These are phyloP conservation scores for Boletus fagicola DNA, from an alignment of 768 basidiomycete genomes.

Conservation along the genomic window DNA sequence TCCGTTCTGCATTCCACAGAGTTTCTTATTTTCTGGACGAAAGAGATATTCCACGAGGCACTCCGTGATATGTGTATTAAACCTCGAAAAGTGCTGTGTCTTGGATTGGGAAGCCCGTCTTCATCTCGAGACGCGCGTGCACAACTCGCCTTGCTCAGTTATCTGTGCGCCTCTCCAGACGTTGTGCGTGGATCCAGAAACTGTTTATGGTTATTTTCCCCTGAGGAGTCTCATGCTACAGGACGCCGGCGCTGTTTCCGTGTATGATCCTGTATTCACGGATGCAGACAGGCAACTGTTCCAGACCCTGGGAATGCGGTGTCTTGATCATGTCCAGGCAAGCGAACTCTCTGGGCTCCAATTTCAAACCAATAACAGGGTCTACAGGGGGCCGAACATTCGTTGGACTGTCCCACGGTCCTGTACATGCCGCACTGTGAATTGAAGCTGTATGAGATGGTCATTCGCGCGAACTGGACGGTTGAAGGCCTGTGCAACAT, in stretches of 20 bases:
- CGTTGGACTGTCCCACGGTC: slow-evolving; percentile 48
- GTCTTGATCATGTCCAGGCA: slow-evolving; percentile 49
- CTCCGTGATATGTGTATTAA: slow-evolving; percentile 26
- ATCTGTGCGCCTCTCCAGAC: slow-evolving; percentile 48
- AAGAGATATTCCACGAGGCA: slow-evolving; percentile 39
- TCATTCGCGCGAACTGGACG: slow-evolving; percentile 63
- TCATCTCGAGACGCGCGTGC: slow-evolving; percentile 58
- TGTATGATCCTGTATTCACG: slow-evolving; percentile 77
- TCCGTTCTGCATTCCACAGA: slow-evolving; percentile 3
- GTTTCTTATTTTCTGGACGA: slow-evolving; percentile 1
- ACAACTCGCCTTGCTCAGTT: slow-evolving; percentile 66
- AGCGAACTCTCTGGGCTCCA: slow-evolving; percentile 30
- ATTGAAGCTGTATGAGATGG: slow-evolving; percentile 62
- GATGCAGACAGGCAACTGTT: slow-evolving; percentile 56
- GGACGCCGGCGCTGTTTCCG: slow-evolving; percentile 47
- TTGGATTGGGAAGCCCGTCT: slow-evolving; percentile 74
- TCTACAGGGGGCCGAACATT: slow-evolving; percentile 35
- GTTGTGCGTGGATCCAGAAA: slow-evolving; percentile 51
- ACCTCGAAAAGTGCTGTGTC: slow-evolving; percentile 50
- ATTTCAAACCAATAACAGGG: slow-evolving; percentile 10
- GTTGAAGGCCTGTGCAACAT: slow-evolving; percentile 43
- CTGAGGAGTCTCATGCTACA: slow-evolving; percentile 28
- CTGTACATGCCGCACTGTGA: slow-evolving; percentile 83
- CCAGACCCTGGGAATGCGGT: slow-evolving; percentile 34
- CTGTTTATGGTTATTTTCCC: slow-evolving; percentile 8